Evolutionary conservation across 2,329 filamentous ascomycete genomes (phyloP), one percentile per base, ranked within the genome.

Genomic region (Colletotrichum cuscutae): DNA sequence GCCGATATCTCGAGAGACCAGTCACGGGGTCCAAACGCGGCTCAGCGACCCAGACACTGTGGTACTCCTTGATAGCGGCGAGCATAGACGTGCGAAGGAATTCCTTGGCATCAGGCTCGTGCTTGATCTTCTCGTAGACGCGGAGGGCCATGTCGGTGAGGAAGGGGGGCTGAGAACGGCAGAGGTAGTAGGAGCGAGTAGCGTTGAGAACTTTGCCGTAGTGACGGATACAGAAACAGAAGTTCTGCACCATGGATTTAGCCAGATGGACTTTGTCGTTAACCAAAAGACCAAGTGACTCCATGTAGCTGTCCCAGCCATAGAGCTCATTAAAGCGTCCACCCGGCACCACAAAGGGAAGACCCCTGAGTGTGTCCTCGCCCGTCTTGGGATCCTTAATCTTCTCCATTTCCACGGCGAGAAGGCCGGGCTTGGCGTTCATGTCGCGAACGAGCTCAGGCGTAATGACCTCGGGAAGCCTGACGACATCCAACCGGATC

Each of bases 221-320:
- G 83, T 99, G 96, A 81, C 95, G 92, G 83, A 99, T 98, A 84
- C 95, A 97, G 86, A 99, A 99, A 82, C 95, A 97, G 82, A 98
- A 98, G 85, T 99, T 97, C 78, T 90, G 88, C 64, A 98, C 95
- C 95, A 99, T 98, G 62, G 93, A 90, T 85, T 98, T 98, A 76
- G 95, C 95, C 68, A 98, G 86, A 78, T 98, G 91, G 26, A 95
- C 91, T 72, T 94, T 92, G 80, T 97, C 94, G 79, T 96, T 95
- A 77, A 95, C 90, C 72, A 98, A 86, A 71, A 99, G 88, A 22
- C 97, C 97, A 3, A 98, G 87, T 5, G 96, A 97, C 81, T 96
- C 94, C 95, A 99, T 98, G 86, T 98, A 99, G 81, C 95, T 98
- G 83, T 99, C 97, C 97, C 97, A 99, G 59, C 96, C 96, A 81